Conservation (phyloP, 208 protist genomes). For the Naegleria lovaniensis region DNA sequence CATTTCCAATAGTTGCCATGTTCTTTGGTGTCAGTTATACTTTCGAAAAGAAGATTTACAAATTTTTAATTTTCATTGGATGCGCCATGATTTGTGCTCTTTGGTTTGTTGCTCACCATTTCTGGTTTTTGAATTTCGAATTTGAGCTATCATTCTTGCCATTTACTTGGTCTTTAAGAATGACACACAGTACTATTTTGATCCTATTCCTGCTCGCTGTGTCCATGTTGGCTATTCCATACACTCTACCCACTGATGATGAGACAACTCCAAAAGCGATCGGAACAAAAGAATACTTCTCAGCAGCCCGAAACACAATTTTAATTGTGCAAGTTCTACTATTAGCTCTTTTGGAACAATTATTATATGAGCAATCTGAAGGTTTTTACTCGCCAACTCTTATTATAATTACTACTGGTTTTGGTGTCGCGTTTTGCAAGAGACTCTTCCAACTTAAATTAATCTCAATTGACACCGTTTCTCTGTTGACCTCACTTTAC, state of each 20-base stretch:
- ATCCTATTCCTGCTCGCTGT: background rate
- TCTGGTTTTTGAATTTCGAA: conserved; percentile 1
- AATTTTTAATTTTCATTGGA: background rate
- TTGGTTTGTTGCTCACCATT: background rate
- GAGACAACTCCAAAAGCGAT: too few species aligned
- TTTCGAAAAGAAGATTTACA: background rate
- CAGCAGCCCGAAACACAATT: background rate
- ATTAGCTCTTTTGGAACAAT: conserved; percentile 7
- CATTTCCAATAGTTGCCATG: background rate
- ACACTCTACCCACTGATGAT: background rate
- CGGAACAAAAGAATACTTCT: background rate
- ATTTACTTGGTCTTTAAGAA: background rate
- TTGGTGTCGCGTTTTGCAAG: background rate
- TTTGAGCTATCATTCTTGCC: background rate
- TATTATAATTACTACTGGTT: background rate
- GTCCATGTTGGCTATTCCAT: background rate
- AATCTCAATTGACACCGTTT: background rate
- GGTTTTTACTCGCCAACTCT: background rate
- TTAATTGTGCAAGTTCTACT: background rate
- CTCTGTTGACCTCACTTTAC: background rate
- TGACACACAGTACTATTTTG: background rate
- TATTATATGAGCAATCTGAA: background rate
- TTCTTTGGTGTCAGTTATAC: background rate
- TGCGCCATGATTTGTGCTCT: background rate
- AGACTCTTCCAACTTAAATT: background rate